phyloP scores from a whole-genome alignment of 768 basidiomycete genomes.

The Tephrocybe rancida region DNA sequence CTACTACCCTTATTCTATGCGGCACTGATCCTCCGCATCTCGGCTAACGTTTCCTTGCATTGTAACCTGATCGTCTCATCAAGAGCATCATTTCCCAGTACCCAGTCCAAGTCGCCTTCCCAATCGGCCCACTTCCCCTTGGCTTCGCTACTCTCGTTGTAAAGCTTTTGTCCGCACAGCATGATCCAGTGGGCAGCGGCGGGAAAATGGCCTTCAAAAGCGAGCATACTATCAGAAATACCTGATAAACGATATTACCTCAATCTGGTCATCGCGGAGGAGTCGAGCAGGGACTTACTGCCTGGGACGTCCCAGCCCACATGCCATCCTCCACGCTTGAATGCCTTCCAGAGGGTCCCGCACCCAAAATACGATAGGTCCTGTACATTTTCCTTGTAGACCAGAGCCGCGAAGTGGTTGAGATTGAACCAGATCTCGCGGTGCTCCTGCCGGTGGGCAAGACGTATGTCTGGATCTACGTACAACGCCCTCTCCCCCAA shows the following conservation, averaged over 20 bases:
- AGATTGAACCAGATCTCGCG: too few relatives aligned
- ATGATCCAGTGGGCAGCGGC: background rate
- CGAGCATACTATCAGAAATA: too few relatives aligned
- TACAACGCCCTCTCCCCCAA: conserved; percentile 3
- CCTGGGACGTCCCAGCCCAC: too few relatives aligned
- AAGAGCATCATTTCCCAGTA: background rate
- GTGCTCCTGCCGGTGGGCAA: too few relatives aligned
- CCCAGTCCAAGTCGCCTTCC: background rate
- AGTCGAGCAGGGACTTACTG: too few relatives aligned
- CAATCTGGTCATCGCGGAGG: background rate
- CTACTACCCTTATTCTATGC: too few relatives aligned
- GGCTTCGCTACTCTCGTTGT: too few relatives aligned
- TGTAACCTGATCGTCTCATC: background rate
- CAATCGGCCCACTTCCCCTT: background rate
- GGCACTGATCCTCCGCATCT: background rate
- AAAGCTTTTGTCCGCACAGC: background rate
- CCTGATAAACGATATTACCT: too few relatives aligned
- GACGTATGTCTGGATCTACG: background rate
- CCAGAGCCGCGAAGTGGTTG: too few relatives aligned
- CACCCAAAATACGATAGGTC: too few relatives aligned
- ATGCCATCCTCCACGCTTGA: background rate
- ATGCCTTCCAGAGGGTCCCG: background rate
- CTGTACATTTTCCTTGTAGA: too few relatives aligned
- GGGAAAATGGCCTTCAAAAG: background rate
- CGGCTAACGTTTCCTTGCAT: background rate